These are phyloP conservation scores for Rhodotorula sp. DNA, from an alignment of 1,284 basidiomycete genomes.

Conservation along the genomic window DNA sequence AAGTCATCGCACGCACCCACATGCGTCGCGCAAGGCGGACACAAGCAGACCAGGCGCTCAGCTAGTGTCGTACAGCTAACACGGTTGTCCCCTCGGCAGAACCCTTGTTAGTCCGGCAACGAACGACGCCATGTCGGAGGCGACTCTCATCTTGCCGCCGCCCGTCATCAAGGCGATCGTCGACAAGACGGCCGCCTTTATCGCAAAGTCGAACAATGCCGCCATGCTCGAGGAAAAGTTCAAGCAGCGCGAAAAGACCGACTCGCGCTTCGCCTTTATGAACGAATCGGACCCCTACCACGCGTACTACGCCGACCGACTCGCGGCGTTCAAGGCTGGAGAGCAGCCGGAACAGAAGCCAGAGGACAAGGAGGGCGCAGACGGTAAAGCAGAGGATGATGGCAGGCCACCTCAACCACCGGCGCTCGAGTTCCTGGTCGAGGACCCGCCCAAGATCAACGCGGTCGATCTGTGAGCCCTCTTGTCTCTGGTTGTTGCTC, in stretches of 20 bases:
- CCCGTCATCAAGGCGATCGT: conserved; percentile 71
- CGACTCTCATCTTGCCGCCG: conserved; percentile 49
- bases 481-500: conserved; percentile 22
- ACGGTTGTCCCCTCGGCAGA: too few relatives aligned
- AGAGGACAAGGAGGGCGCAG: conserved; percentile 41
- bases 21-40: too few relatives aligned
- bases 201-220: conserved; percentile 85
- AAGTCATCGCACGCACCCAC: too few relatives aligned
- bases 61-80: neutral
- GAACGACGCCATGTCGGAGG: neutral
- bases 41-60: neutral
- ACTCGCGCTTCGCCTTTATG: conserved; percentile 95
- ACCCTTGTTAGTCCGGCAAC: too few relatives aligned
- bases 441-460: conserved; percentile 77
- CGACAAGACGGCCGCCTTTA: conserved; percentile 91
- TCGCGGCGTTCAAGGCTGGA: conserved; percentile 71
- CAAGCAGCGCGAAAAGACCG: conserved; percentile 85
- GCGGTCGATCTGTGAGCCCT: conserved; percentile 77
- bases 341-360: conserved; percentile 51
- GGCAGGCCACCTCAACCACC: conserved; percentile 64
- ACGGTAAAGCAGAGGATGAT: conserved; percentile 42
- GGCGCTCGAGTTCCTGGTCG: conserved; percentile 73
- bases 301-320: conserved; percentile 88
- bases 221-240: conserved; percentile 91
- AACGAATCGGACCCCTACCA: conserved; percentile 89